These are phyloP conservation scores for Acidomyces sp. DNA, from an alignment of 495 filamentous ascomycete genomes.

Conservation along the genomic window DNA sequence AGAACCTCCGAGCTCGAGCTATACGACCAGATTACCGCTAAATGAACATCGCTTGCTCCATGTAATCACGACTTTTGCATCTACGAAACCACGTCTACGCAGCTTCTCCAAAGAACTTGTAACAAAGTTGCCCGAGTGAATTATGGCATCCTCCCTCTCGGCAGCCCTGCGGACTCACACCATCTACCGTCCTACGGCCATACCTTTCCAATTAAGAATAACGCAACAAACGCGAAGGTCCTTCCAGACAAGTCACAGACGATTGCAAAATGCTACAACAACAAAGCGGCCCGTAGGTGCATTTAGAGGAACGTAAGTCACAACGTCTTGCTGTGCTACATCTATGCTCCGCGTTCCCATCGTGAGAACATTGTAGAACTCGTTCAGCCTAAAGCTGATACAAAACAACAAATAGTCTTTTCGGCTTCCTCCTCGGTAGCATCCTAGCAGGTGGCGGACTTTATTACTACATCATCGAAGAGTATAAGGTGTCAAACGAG, in stretches of 20 bases:
- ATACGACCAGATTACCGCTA: too few species aligned
- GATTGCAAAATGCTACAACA: conserved; percentile 5
- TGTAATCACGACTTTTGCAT: too few species aligned
- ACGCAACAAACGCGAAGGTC: conserved; percentile 11
- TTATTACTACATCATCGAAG: conserved; percentile 83
- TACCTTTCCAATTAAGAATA: conserved; percentile 4
- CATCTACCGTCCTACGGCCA: conserved; percentile 1
- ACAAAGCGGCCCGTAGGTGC: conserved; percentile 14
- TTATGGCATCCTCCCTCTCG: conserved; percentile 13
- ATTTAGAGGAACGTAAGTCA: conserved; percentile 20
- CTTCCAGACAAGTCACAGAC: conserved; percentile 15
- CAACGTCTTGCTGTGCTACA: background rate
- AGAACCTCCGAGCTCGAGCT: too few species aligned
- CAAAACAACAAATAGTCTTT: conserved; percentile 43
- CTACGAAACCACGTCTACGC: too few species aligned
- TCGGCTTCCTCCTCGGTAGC: conserved; percentile 85
- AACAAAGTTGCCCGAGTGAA: too few species aligned
- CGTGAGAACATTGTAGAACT: background rate
- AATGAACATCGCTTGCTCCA: too few species aligned
- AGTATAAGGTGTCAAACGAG: conserved; percentile 89
- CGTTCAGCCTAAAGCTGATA: background rate
- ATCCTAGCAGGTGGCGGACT: conserved; percentile 64
- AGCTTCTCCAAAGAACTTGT: too few species aligned
- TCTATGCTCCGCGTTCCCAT: background rate
- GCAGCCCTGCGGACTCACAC: conserved; percentile 6